Evolutionary conservation across 345 rosid genomes (phyloP), one percentile per base, ranked within the genome.

Genomic region (Gossypium thurberi): DNA sequence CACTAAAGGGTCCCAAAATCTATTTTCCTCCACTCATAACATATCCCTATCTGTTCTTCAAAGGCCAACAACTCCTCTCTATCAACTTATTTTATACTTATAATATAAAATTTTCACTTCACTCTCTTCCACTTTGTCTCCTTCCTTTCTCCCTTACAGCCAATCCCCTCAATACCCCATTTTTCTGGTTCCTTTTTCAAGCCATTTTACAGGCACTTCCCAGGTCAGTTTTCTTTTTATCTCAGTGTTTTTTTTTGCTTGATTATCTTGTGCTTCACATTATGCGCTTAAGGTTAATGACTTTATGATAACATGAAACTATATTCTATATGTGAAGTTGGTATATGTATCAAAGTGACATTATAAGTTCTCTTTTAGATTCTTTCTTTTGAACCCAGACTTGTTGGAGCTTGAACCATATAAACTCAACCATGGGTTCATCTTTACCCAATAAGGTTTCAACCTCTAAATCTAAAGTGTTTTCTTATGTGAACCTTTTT

Each of bases 21-120:
- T 47, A 84, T 46, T 88, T 79, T 85, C 84, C 81, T 63, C 96
- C 97, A 85, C 96, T 76, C 93, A 80, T 72, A 76, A 62, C 57
- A 18, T 79, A 87, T 89, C 98, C 98, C 96, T 91, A 90, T 91
- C 94, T 84, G 61, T 74, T 78, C 14, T 71, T 86, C 77, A 91
- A 88, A 86, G 79, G 92, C 87, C 91, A 85, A 80, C 57, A 42
- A 48, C 51, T 59, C 73, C 57, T 72, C 57, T 10, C 67, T 66
- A 23, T 62, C 73, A 58, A 48, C 20, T 18, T 67, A 18, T 20
- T 65, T 44, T 58, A 40, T 61, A 7, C 67, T 72, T 62, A 26
- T 33, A 77, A 71, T 20, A 28, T 10, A 51, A 51, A 10, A 4
- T 5, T 26, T 48, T 26, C 72, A 57, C 43, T 21, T 57, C 65